These are phyloP conservation scores for Elsinoe batatas DNA, from an alignment of 2,329 filamentous ascomycete genomes.

Conservation along the genomic window DNA sequence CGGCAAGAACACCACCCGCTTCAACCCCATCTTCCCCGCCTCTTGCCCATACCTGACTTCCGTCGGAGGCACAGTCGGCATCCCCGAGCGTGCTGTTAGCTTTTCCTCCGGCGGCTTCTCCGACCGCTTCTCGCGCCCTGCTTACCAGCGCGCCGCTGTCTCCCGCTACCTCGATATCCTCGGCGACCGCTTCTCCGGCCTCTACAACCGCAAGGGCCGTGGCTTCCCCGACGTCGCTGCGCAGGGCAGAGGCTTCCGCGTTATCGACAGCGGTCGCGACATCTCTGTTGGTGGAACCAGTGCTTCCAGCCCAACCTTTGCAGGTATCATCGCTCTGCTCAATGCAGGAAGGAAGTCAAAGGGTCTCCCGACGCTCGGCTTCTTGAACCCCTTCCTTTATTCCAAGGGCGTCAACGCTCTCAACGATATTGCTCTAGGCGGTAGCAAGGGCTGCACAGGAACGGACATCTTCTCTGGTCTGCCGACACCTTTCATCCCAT, in stretches of 20 bases:
- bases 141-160: conserved; percentile 35
- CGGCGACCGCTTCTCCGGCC: conserved; percentile 30
- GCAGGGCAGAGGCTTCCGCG: conserved; percentile 42
- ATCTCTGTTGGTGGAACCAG: conserved; percentile 45
- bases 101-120: conserved; percentile 36
- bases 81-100: conserved; percentile 36
- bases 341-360: conserved; percentile 49
- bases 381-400: conserved; percentile 54
- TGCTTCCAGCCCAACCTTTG: conserved; percentile 49
- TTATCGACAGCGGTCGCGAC: conserved; percentile 33
- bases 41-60: conserved; percentile 38
- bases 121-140: conserved; percentile 33
- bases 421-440: conserved; percentile 38
- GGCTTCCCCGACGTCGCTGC: conserved; percentile 39
- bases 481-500: conserved; percentile 17
- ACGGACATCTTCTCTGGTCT: conserved; percentile 21
- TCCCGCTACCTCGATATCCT: conserved; percentile 31
- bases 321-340: conserved; percentile 49
- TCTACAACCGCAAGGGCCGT: conserved; percentile 36
- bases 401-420: conserved; percentile 37
- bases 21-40: conserved; percentile 38
- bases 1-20: conserved; percentile 35
- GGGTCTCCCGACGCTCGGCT: conserved; percentile 44
- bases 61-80: conserved; percentile 35
- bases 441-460: conserved; percentile 30